Conservation (phyloP, 176 grass and related monocot genomes). For the Hyparrhenia diplandra region DNA sequence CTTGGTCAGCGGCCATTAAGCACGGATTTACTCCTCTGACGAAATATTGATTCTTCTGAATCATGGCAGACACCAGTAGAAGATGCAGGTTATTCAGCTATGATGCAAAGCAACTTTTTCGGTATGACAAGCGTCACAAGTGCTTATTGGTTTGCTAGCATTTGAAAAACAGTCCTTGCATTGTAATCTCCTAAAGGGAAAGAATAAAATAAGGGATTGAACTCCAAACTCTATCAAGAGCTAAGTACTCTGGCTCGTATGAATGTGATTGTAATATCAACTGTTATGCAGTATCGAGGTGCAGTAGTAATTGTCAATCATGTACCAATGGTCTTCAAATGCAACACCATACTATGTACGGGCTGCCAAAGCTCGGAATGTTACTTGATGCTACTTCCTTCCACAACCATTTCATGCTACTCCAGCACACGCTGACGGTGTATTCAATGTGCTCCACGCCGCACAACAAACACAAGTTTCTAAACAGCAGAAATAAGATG, state of each 20-base stretch:
- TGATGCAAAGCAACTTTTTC: neutral
- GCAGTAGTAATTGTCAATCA: too few species aligned
- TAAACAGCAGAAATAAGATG: neutral
- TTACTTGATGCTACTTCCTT: neutral
- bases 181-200: neutral
- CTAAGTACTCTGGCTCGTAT: neutral
- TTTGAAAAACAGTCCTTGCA: neutral
- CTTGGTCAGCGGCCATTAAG: slow-evolving; percentile 48
- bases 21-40: slow-evolving; percentile 61
- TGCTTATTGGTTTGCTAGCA: neutral
- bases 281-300: neutral
- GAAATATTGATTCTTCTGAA: slow-evolving; percentile 25
- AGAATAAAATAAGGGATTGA: neutral
- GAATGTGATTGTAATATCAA: neutral
- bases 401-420: neutral
- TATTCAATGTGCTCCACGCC: neutral
- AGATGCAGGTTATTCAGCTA: neutral
- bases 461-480: neutral
- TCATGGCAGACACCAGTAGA: neutral
- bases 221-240: neutral
- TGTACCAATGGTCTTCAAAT: neutral
- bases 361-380: neutral
- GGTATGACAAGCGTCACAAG: neutral
- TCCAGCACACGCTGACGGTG: neutral
- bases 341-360: neutral